Conservation (phyloP, 805 yeast genomes). For the Tetrapisispora phaffii region DNA sequence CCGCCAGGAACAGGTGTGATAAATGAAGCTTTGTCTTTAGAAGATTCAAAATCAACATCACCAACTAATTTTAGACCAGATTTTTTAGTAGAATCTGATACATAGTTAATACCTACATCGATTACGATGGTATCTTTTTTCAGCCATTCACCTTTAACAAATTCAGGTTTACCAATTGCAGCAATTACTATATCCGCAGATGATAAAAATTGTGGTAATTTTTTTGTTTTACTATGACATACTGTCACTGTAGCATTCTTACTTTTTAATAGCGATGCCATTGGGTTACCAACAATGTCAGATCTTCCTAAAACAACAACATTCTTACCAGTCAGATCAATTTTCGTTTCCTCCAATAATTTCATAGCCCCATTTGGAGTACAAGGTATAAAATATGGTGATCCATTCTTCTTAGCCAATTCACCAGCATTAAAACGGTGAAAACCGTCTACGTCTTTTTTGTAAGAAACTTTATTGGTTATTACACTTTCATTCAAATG, state of each 20-base stretch:
- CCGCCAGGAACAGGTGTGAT: conserved; percentile 99
- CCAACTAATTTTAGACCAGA: conserved; percentile 85
- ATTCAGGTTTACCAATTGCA: conserved; percentile 82
- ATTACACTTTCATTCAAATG: conserved; percentile 59
- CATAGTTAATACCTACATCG: conserved; percentile 92
- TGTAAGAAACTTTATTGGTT: conserved; percentile 54
- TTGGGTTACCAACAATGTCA: conserved; percentile 78
- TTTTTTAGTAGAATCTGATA: conserved; percentile 62
- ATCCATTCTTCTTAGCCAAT: conserved; percentile 60
- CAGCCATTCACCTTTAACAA: conserved; percentile 79
- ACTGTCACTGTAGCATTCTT: conserved; percentile 69
- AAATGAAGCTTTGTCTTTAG: conserved; percentile 47
- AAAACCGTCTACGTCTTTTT: conserved; percentile 78
- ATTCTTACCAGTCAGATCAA: conserved; percentile 49
- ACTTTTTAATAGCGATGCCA: conserved; percentile 58
- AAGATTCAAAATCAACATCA: conserved; percentile 77
- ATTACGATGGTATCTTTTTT: conserved; percentile 78
- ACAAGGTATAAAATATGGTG: conserved; percentile 66
- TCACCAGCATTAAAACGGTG: conserved; percentile 73
- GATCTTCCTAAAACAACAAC: conserved; percentile 84
- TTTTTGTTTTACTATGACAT: conserved; percentile 57
- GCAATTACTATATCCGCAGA: conserved; percentile 74
- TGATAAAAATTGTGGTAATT: conserved; percentile 41
- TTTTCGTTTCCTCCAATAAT: conserved; percentile 47
- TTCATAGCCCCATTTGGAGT: conserved; percentile 76